Evolutionary conservation across 805 yeast genomes (phyloP), one percentile per base, ranked within the genome.

Genomic region (Candida broadrunensis): DNA sequence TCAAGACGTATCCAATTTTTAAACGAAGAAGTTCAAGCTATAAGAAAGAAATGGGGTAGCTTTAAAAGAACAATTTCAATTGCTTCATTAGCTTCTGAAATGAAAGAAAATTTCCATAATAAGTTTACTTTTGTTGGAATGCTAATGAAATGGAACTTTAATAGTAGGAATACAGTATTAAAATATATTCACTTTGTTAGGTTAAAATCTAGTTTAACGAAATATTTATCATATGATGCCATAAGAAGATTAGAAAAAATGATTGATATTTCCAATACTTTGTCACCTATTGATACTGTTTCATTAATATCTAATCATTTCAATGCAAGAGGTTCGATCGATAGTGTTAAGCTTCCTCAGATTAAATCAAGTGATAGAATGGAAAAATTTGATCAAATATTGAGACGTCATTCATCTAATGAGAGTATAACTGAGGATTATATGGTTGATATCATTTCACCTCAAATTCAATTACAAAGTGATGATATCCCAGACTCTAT

Each of bases 401-500:
- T 70, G 7, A 52, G 58, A 4, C 36, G 45, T 7, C 56, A 56
- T 3, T 30, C 37, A 3, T 48, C 47, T 6, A 42, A 49, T 37
- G 61, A 67, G 41, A 45, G 41, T 4, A 43, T 67, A 11, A 39
- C 73, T 69, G 70, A 67, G 36, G 73, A 69, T 45, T 70, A 52
- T 43, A 45, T 59, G 37, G 54, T 70, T 25, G 71, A 67, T 29
- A 58, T 70, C 7, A 52, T 68, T 1, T 65, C 72, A 0, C 75
- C 76, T 1, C 76, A 70, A 41, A 70, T 70, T 33, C 76, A 70
- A 44, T 47, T 70, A 11, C 70, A 66, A 41, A 57, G 70, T 34
- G 62, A 63, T 9, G 72, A 65, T 21, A 47, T 49, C 15, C 62
- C 67, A 2, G 80, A 78, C 33, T 67, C 85, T 2, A 78, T 86